Conservation (phyloP, 108 stramenopile species). For the Skeletonema costatum region DNA sequence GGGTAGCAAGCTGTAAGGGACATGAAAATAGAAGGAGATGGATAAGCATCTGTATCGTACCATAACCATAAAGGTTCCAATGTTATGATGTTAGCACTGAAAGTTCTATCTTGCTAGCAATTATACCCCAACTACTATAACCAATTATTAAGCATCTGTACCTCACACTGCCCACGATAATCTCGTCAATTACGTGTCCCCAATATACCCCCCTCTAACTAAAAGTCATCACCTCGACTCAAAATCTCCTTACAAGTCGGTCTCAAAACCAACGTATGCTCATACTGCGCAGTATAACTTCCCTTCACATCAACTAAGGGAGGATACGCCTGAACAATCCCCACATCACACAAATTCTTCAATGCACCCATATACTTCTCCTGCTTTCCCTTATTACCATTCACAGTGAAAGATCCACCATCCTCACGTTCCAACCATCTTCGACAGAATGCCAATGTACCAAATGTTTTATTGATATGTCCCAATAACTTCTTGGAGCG, state of each 20-base stretch:
- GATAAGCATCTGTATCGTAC: too few species aligned
- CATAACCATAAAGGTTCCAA: too few species aligned
- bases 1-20: too few species aligned
- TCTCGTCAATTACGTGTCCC: too few species aligned
- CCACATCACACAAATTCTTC: conserved; percentile 97
- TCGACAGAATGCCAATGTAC: conserved; percentile 97
- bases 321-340: conserved; percentile 94
- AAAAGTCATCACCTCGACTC: conserved; percentile 98
- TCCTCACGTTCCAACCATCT: conserved; percentile 98
- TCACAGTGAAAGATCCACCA: conserved; percentile 88
- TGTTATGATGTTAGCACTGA: too few species aligned
- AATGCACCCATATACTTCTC: conserved; percentile 97
- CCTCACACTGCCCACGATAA: too few species aligned
- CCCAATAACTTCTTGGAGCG: conserved; percentile 88
- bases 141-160: too few species aligned
- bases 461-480: conserved; percentile 99
- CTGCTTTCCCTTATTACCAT: conserved; percentile 90
- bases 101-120: too few species aligned
- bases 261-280: conserved; percentile 96
- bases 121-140: too few species aligned
- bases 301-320: conserved; percentile 97
- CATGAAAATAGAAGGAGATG: too few species aligned
- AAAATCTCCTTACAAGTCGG: conserved; percentile 98
- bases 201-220: conserved; percentile 3
- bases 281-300: conserved; percentile 98